These are phyloP conservation scores for Aspergillus campestris DNA, from an alignment of 495 filamentous ascomycete species.

Conservation along the genomic window DNA sequence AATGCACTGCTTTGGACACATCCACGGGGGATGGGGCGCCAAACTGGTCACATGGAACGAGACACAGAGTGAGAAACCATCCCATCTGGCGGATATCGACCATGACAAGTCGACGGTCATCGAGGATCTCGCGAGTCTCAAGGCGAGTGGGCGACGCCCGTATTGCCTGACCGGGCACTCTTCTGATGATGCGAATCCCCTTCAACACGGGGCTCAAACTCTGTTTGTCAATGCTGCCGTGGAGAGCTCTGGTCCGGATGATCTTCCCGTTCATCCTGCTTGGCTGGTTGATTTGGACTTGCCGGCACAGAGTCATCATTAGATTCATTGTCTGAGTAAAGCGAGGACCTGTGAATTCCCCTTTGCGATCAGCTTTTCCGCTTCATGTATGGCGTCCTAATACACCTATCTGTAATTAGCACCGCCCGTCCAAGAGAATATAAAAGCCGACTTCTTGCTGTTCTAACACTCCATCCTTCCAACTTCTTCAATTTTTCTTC, in stretches of 20 bases:
- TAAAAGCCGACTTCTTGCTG: no score
- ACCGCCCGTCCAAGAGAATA: no score
- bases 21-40: slow-evolving; percentile 61
- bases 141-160: slow-evolving; percentile 3
- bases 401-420: no score
- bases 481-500: no score
- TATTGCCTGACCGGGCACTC: slow-evolving; percentile 26
- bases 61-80: slow-evolving; percentile 22
- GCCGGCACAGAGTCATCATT: not conserved
- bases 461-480: no score
- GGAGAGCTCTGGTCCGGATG: slow-evolving; percentile 15
- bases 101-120: slow-evolving; percentile 32
- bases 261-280: slow-evolving; percentile 30
- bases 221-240: slow-evolving; percentile 62
- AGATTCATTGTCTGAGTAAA: no score
- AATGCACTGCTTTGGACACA: slow-evolving; percentile 67
- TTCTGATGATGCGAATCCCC: slow-evolving; percentile 16
- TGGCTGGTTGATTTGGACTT: slow-evolving; percentile 53
- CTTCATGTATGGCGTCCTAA: no score
- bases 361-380: no score
- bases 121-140: slow-evolving; percentile 27
- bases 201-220: slow-evolving; percentile 40
- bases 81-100: slow-evolving; percentile 39
- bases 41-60: slow-evolving; percentile 48
- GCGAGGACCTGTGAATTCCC: no score